phyloP scores from a whole-genome alignment of 352 stramenopile genomes.

The Phytophthora ramorum region DNA sequence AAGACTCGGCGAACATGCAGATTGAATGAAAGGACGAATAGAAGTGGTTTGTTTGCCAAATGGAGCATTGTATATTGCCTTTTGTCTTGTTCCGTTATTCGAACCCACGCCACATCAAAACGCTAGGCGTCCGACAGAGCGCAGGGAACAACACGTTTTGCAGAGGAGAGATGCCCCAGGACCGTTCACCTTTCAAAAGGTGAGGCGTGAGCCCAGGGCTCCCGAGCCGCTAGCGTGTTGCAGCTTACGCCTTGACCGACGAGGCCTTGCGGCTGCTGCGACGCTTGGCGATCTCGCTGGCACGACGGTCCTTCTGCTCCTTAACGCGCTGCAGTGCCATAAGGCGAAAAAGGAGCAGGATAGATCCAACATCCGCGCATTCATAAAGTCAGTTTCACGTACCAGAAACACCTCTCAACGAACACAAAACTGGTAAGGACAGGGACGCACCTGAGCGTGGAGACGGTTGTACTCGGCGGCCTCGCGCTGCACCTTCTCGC shows the following conservation, averaged over 20 bases:
- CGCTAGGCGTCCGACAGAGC: slow-evolving; percentile 3
- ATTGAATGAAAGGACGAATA: background rate
- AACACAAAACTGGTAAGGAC: slow-evolving; percentile 7
- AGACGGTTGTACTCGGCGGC: slow-evolving; percentile 98
- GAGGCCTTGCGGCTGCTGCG: slow-evolving; percentile 96
- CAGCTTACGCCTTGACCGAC: slow-evolving; percentile 91
- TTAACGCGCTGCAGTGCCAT: slow-evolving; percentile 97
- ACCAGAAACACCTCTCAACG: background rate
- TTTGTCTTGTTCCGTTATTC: slow-evolving; percentile 52
- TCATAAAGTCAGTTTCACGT: slow-evolving; percentile 47
- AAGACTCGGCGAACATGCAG: background rate
- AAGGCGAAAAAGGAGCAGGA: slow-evolving; percentile 93
- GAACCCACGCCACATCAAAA: slow-evolving; percentile 23
- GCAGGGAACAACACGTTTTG: slow-evolving; percentile 38
- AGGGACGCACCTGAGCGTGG: slow-evolving; percentile 90
- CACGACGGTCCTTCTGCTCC: slow-evolving; percentile 98
- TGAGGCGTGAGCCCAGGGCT: slow-evolving; percentile 19
- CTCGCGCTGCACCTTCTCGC: slow-evolving; percentile 94
- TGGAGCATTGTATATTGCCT: slow-evolving; percentile 48
- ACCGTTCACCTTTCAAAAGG: slow-evolving; percentile 28
- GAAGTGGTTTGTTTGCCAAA: slow-evolving; percentile 34
- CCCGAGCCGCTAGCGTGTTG: slow-evolving; percentile 24
- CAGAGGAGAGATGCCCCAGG: slow-evolving; percentile 31
- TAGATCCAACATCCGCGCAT: slow-evolving; percentile 45
- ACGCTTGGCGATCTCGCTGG: slow-evolving; percentile 98